Base-by-base conservation (phyloP, 208 protist species). In the Leptomonas pyrrhocoris region DNA sequence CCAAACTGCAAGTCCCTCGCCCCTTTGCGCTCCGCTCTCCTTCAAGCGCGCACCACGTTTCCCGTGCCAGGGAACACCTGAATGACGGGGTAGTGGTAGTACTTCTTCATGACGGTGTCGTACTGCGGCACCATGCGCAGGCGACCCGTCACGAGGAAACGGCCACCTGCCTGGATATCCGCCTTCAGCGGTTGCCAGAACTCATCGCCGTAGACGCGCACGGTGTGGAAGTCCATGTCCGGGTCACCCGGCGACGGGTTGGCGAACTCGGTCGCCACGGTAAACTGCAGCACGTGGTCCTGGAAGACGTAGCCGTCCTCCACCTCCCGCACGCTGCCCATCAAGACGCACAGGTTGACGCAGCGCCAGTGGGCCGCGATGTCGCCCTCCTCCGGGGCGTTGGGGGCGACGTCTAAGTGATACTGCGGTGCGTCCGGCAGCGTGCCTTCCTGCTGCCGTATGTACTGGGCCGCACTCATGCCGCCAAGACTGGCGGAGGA, bases 21-120 rank as follows among this genome's bases (percentile, higher is more conserved):
- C n/a, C n/a, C n/a, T 49, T 49, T 49, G 8, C n/a, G 4, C 16
- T 23, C 9, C n/a, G 6, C 16, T 49, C n/a, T 49, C 16, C 19
- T 45, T 68, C 46, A 75, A 2, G 48, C 69, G 2, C 69, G 69
- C 12, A 65, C 25, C 19, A 84, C 64, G 43, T 42, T 72, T 15
- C 92, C 92, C 15, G 77, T 68, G 1, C 89, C 89, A 2, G 83
- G 77, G 9, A 79, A 73, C 19, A 96, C 88, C 43, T 95, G 87
- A 11, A 96, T 82, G n/a, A 96, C 81, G 13, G 92, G 92, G 53
- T 85, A 94, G 73, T 95, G 89, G 45, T 94, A 94, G 63, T 96
- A 96, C 71, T 91, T 94, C 58, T 81, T 85, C 68, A 92, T 73
- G 6, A 59, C 28, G 16, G 72, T 69, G 55, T 96, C 92, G 54